Conservation (phyloP, 176 grass and related monocot species). For the Tillandsia fasciculata region DNA sequence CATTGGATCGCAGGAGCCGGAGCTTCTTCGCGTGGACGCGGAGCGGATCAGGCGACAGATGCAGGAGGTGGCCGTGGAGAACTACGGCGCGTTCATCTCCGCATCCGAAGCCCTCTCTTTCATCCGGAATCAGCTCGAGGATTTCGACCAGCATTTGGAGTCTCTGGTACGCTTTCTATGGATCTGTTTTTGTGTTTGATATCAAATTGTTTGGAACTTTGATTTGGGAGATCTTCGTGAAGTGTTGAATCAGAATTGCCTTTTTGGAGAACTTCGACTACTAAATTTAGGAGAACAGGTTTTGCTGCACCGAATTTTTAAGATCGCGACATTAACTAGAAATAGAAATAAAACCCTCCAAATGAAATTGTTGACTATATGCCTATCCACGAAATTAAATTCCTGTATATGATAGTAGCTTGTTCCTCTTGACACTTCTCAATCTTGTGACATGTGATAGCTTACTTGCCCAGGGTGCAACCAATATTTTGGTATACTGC, state of each 20-base stretch:
- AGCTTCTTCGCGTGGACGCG: conserved; percentile 91
- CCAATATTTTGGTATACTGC: too few species aligned
- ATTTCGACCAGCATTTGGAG: conserved; percentile 82
- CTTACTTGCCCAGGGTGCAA: too few species aligned
- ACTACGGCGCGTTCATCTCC: conserved; percentile 89
- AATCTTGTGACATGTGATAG: too few species aligned
- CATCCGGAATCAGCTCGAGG: conserved; percentile 74
- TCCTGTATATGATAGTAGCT: too few species aligned
- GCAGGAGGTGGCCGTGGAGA: conserved; percentile 99
- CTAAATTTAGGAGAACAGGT: too few species aligned
- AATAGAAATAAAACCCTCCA: too few species aligned
- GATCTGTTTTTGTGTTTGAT: neutral
- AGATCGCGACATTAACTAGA: too few species aligned
- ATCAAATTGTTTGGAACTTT: neutral
- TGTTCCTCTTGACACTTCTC: too few species aligned
- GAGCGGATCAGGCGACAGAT: conserved; percentile 95
- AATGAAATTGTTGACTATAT: too few species aligned
- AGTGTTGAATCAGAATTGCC: neutral
- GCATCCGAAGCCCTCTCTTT: conserved; percentile 91
- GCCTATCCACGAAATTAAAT: too few species aligned
- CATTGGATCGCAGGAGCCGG: conserved; percentile 58
- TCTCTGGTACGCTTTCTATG: conserved; percentile 41
- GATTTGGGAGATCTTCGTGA: neutral
- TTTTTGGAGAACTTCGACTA: neutral
- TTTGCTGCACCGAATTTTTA: too few species aligned